Conservation (phyloP, 768 basidiomycete genomes). For the Peribolospora kevripleyi region DNA sequence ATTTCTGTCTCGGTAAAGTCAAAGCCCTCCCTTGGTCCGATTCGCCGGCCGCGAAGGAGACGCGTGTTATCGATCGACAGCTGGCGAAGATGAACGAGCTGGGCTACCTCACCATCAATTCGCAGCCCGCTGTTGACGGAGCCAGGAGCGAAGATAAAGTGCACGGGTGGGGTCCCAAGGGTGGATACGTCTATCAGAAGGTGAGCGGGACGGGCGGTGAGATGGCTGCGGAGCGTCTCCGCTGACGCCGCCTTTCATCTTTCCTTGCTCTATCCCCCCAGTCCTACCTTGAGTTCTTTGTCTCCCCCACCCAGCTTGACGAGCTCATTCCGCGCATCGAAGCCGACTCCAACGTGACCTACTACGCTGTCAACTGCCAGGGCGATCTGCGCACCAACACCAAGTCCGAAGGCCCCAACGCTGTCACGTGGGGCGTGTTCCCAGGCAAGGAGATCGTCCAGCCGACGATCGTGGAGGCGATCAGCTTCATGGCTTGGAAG, state of each 20-base stretch:
- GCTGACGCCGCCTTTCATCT: conserved; percentile 18
- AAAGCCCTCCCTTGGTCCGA: conserved; percentile 70
- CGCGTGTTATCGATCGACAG: conserved; percentile 35
- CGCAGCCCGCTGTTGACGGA: conserved; percentile 85
- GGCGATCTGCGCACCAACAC: conserved; percentile 89
- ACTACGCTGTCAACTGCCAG: conserved; percentile 88
- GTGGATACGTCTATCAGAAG: conserved; percentile 92
- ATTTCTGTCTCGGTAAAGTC: conserved; percentile 44
- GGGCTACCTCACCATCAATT: conserved; percentile 90
- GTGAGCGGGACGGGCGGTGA: conserved; percentile 18
- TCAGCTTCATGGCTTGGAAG: conserved; percentile 92
- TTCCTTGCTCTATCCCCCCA: conserved; percentile 43
- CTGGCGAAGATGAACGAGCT: conserved; percentile 73
- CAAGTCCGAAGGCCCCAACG: conserved; percentile 83
- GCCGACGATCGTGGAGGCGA: conserved; percentile 82
- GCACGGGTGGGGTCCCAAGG: conserved; percentile 79
- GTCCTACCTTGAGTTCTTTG: conserved; percentile 90
- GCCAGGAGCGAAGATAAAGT: conserved; percentile 45
- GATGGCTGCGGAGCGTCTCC: not conserved
- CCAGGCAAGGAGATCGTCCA: conserved; percentile 88
- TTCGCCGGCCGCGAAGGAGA: conserved; percentile 46
- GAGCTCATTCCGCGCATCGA: conserved; percentile 9
- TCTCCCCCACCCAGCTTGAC: conserved; percentile 22
- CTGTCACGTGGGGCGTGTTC: conserved; percentile 97
- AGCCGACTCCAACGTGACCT: conserved; percentile 68